Conservation (phyloP, 2,329 filamentous ascomycete genomes). For the Neopestalotiopsis sp. region DNA sequence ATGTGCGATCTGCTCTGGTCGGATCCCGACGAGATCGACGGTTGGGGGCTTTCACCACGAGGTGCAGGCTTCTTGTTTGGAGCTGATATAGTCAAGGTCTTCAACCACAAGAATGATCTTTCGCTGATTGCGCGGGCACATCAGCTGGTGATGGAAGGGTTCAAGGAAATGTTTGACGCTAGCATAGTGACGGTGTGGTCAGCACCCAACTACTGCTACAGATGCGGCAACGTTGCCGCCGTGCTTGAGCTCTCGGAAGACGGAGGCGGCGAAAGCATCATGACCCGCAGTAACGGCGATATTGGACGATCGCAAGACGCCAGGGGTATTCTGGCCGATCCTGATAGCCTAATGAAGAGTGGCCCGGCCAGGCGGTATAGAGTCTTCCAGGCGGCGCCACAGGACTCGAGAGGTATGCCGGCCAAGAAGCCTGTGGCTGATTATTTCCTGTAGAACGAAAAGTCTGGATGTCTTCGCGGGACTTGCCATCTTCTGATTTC, state of each 20-base stretch:
- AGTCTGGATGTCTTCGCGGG: neutral
- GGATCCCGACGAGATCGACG: constrained; percentile 96
- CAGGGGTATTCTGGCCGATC: constrained; percentile 54
- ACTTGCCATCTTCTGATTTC: neutral
- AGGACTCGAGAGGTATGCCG: constrained; percentile 96
- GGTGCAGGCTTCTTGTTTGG: constrained; percentile 97
- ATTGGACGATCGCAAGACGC: constrained; percentile 51
- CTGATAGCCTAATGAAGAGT: constrained; percentile 47
- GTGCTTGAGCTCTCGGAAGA: constrained; percentile 94
- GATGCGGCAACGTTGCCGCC: constrained; percentile 93
- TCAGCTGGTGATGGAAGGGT: constrained; percentile 98
- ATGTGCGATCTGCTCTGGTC: constrained; percentile 99
- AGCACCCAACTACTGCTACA: constrained; percentile 95
- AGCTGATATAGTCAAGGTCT: constrained; percentile 91
- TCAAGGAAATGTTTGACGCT: constrained; percentile 98
- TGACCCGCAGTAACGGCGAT: constrained; percentile 75
- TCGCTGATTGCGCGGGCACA: constrained; percentile 92
- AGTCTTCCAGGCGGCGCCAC: constrained; percentile 95
- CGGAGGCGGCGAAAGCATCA: constrained; percentile 72
- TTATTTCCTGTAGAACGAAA: constrained; percentile 75
- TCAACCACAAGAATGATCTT: constrained; percentile 93
- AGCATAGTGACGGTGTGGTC: constrained; percentile 99
- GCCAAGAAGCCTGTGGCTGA: constrained; percentile 98
- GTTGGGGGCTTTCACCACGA: constrained; percentile 92
- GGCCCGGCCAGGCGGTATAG: constrained; percentile 90